phyloP scores from a whole-genome alignment of 768 basidiomycete species.

The Rhizopogon rudus region DNA sequence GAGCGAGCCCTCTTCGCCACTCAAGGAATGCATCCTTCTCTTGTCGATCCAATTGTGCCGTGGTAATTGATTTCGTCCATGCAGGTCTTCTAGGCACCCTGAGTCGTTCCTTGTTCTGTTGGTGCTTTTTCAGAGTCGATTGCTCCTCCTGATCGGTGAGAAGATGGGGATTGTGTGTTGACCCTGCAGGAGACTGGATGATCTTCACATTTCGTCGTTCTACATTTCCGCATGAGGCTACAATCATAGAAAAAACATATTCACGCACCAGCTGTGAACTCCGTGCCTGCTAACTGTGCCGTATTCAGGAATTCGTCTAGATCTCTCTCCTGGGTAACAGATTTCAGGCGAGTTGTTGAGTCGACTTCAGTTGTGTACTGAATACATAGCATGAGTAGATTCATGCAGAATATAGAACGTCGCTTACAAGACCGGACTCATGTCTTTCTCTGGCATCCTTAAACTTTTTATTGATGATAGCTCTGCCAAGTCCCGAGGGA shows the following conservation, averaged over 20 bases:
- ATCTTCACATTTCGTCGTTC: constrained; percentile 81
- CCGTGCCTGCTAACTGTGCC: constrained; percentile 89
- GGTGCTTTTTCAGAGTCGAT: constrained; percentile 67
- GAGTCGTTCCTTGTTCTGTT: constrained; percentile 66
- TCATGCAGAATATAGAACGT: background rate
- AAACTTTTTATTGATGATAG: constrained; percentile 88
- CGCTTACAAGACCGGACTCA: constrained; percentile 56
- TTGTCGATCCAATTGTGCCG: constrained; percentile 75
- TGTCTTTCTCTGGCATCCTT: constrained; percentile 30
- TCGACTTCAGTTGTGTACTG: constrained; percentile 80
- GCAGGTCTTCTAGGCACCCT: constrained; percentile 86
- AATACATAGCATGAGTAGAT: background rate
- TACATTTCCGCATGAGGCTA: constrained; percentile 20
- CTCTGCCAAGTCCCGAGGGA: constrained; percentile 84
- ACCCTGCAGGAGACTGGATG: constrained; percentile 47
- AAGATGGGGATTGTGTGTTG: constrained; percentile 78
- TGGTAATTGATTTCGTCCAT: constrained; percentile 82
- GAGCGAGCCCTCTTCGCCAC: constrained; percentile 89
- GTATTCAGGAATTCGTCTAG: constrained; percentile 95
- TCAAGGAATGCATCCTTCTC: constrained; percentile 90
- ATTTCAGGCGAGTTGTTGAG: constrained; percentile 64
- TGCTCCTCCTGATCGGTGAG: constrained; percentile 79
- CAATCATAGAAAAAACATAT: background rate
- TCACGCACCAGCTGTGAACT: constrained; percentile 87
- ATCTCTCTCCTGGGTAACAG: constrained; percentile 94